Base-by-base conservation (phyloP, 768 basidiomycete species). In the Infundibulicybe gibba region DNA sequence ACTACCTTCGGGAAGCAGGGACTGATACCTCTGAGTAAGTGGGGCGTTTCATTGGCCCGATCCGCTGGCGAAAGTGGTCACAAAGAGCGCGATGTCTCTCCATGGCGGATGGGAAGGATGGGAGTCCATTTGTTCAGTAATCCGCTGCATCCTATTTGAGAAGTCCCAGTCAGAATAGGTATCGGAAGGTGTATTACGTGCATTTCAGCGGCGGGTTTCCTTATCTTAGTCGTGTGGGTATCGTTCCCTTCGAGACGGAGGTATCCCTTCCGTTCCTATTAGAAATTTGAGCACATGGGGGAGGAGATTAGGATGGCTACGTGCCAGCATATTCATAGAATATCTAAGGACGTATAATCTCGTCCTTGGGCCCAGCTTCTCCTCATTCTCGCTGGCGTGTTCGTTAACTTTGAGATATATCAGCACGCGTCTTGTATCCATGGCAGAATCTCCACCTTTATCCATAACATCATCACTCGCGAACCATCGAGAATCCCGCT, bases 1-100 rank as follows among this genome's bases (percentile, higher is more conserved):
- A 25, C 25, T 8, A 25, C 25, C 25, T 8, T 25, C 8, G 25
- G 8, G 25, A 25, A 25, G 25, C 25, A 38, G 17, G 10, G 35
- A 19, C 10, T 14, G 35, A 10, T 14, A 51, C 47, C 32, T 47
- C 43, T 40, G 47, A 44, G 20, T 32, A 35, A 16, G 50, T 51
- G 20, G 25, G 35, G 25, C 43, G 10, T 14, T n/a, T 6, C 2
- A 21, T 21, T 25, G 37, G 19, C 21, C 51, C 51, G 16, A 52
- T 32, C 30, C 15, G 17, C 40, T 49, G 51, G 37, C 51, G 51
- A 32, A 40, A 52, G 17, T 45, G 33, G 20, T 52, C 48, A n/a
- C 51, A 52, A 30, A 32, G 32, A 19, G 50, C 46, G 10, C 38
- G 19, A 31, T 33, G 33, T 35, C 44, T 32, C 5, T 21, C 31